phyloP scores from a whole-genome alignment of 805 yeast genomes.

The Kodamaea kaohsiungensis region DNA sequence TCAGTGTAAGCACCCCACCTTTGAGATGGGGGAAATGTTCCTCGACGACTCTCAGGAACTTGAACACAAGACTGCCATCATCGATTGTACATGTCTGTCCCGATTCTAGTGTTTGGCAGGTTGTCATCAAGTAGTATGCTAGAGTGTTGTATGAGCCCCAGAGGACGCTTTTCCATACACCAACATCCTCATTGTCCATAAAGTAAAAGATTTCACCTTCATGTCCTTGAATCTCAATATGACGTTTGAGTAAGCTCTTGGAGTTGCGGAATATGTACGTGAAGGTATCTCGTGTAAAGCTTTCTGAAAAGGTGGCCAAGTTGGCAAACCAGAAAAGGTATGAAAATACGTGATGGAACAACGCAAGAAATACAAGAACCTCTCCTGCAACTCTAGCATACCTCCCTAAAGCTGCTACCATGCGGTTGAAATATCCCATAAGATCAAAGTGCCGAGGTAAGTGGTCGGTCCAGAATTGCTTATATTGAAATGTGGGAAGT shows the following conservation, averaged over 20 bases:
- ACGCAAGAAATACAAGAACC: slow-evolving; percentile 16
- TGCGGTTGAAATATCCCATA: neutral
- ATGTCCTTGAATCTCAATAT: slow-evolving; percentile 11
- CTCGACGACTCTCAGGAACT: slow-evolving; percentile 6
- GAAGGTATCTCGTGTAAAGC: slow-evolving; percentile 27
- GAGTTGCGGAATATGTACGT: slow-evolving; percentile 27
- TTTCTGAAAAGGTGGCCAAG: slow-evolving; percentile 26
- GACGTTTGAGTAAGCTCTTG: slow-evolving; percentile 15
- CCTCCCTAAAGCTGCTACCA: neutral
- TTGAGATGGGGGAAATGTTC: slow-evolving; percentile 1
- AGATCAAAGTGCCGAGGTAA: neutral
- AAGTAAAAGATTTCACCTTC: slow-evolving; percentile 13
- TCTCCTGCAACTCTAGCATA: slow-evolving; percentile 9
- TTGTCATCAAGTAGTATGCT: slow-evolving; percentile 2
- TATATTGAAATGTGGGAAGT: slow-evolving; percentile 18
- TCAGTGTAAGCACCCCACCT: slow-evolving; percentile 8
- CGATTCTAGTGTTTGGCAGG: neutral
- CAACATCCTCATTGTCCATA: slow-evolving; percentile 1
- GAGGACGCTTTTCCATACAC: neutral
- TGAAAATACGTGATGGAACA: slow-evolving; percentile 20
- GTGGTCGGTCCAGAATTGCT: slow-evolving; percentile 17
- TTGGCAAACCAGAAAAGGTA: slow-evolving; percentile 26
- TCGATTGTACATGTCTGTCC: neutral
- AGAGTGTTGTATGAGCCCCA: slow-evolving; percentile 6
- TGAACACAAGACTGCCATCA: slow-evolving; percentile 6